A percentile compares a stretch with the other conserved stretches of the same genome.
Conservation (phyloP, 768 basidiomycete genomes). For the Leccinum arenicola region DNA sequence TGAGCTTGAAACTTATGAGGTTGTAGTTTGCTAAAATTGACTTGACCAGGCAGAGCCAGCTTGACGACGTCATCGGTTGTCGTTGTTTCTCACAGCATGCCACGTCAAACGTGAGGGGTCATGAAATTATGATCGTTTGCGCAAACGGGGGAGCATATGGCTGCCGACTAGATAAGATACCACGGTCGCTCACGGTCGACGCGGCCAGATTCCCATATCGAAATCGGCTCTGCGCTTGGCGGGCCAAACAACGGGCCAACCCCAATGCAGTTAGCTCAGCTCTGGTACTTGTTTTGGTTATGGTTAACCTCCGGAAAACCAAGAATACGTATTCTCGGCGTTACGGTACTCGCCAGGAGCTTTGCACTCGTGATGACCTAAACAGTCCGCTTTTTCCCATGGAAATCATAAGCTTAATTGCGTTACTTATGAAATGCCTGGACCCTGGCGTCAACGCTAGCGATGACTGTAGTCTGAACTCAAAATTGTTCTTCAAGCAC, state of each 20-base stretch:
- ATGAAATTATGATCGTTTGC: neutral
- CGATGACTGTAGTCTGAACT: neutral
- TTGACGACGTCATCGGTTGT: neutral
- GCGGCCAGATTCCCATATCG: neutral
- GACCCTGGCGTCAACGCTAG: neutral
- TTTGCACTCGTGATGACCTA: neutral
- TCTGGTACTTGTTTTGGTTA: neutral
- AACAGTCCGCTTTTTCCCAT: slow-evolving; percentile 2
- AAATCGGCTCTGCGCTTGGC: neutral
- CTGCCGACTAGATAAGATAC: slow-evolving; percentile 13
- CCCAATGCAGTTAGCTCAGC: neutral
- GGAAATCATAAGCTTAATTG: neutral
- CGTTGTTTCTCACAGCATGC: neutral
- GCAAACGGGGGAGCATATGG: neutral
- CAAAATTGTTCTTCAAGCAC: slow-evolving; percentile 3
- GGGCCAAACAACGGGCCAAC: neutral
- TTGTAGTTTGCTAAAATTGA: neutral
- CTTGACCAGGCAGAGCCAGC: neutral
- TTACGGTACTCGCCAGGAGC: neutral
- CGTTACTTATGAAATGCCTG: neutral
- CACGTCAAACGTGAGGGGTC: neutral
- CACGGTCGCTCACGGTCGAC: neutral
- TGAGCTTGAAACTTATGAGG: neutral
- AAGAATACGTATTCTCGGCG: too few relatives aligned
- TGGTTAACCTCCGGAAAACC: neutral